Base-by-base conservation (phyloP, 2,329 filamentous ascomycete genomes). In the Dactylellina sp. region DNA sequence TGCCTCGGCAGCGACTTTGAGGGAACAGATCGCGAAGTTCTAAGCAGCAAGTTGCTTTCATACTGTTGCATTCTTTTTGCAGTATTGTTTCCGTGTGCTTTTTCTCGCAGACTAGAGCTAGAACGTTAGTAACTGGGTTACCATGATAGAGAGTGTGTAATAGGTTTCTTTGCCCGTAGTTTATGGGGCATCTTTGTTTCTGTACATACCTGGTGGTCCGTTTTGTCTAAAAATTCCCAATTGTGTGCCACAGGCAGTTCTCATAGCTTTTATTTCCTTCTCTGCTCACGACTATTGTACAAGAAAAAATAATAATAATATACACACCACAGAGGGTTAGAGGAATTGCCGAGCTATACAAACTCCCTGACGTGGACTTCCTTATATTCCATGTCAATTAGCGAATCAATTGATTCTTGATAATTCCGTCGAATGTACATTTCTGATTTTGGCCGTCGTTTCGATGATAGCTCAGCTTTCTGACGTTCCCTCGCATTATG, bases 1-100 rank as follows among this genome's bases (percentile, higher is more conserved):
- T 6, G 16, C 46, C 42, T 74, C 70, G 14, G 70, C 70, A n/a
- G 61, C 55, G 25, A 74, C 70, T n/a, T 52, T 74, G 40, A 61
- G 61, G 42, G 61, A 65, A 22, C 70, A 74, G 35, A 66, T 74
- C 18, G 47, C 70, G 14, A 74, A 66, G 56, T 74, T 74, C 57
- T 57, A n/a, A 62, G 35, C 42, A 39, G 35, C 4, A 32, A 5
- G 5, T 11, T 14, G 28, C 7, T 35, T 53, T 4, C 28, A 32
- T 32, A n/a, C 9, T 37, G 5, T 11, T 35, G 14, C 28, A 37
- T 12, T 14, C 55, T 49, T 61, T 47, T 53, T 57, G 37, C 7
- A 18, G 35, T 14, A 24, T 47, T 16, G 4, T 47, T 35, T 59
- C 22, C 22, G 42, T 59, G 20, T 47, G 53, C 44, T 32, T 24